Percentiles rank a stretch among this genome's conserved stretches.
phyloP scores from a whole-genome alignment of 306 rosid genomes.

The barrel medic (Medicago truncatula) region DNA sequence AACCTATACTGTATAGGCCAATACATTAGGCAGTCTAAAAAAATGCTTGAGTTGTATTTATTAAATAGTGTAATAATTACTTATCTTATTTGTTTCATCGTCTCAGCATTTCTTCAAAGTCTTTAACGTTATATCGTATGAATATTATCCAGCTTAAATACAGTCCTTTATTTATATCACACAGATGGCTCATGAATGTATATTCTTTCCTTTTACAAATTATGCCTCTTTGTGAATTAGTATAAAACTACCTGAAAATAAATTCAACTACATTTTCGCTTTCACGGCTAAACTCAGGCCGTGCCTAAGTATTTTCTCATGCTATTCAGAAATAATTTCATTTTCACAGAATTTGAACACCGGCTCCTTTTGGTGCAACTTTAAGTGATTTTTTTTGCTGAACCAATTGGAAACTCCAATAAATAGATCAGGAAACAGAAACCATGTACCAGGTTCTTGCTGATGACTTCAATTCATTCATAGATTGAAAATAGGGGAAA shows the following conservation, averaged over 20 bases:
- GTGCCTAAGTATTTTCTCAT: slow-evolving; percentile 27
- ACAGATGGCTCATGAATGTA: background rate
- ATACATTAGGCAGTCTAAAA: slow-evolving; percentile 2
- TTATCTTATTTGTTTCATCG: slow-evolving; percentile 20
- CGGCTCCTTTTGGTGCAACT: background rate
- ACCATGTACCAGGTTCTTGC: slow-evolving; percentile 8
- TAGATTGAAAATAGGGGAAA: slow-evolving; percentile 7
- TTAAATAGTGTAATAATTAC: slow-evolving; percentile 10
- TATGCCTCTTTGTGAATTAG: background rate
- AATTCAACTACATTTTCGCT: slow-evolving; percentile 21
- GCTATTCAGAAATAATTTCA: background rate
- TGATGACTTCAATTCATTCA: background rate
- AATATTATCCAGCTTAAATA: slow-evolving; percentile 1
- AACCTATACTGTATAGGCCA: background rate
- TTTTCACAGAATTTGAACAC: slow-evolving; percentile 10
- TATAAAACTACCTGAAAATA: slow-evolving; percentile 1
- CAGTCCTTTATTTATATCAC: background rate
- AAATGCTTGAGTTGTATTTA: slow-evolving; percentile 1
- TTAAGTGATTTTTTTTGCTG: background rate
- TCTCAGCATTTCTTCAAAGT: slow-evolving; percentile 18
- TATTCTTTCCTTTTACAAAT: background rate
- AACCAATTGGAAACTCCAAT: slow-evolving; percentile 2
- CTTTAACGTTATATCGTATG: background rate
- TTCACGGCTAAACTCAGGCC: slow-evolving; percentile 28
- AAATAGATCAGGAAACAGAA: slow-evolving; percentile 15